Evolutionary conservation across 257 asterid species (phyloP).

Genomic region (Parsonsia alboflavescens): DNA sequence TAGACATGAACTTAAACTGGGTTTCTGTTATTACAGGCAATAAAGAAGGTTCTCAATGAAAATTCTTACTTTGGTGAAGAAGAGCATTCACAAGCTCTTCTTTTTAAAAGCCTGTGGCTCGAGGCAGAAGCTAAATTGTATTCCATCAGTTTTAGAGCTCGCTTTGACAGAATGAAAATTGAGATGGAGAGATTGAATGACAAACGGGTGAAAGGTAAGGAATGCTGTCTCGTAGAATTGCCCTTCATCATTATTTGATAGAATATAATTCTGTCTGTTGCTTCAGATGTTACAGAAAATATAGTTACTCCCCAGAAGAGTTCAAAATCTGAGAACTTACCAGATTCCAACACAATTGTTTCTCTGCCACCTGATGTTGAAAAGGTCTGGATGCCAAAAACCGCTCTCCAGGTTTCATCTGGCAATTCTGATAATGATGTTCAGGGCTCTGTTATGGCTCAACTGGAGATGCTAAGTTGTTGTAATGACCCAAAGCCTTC

Average conservation of each 20-base stretch:
- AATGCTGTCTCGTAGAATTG: slow-evolving; percentile 3
- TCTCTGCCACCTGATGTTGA: slow-evolving; percentile 16
- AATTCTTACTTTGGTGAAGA: slow-evolving; percentile 52
- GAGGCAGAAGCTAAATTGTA: slow-evolving; percentile 92
- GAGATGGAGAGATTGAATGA: slow-evolving; percentile 50
- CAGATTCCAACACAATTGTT: slow-evolving; percentile 18
- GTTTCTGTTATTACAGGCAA: slow-evolving; percentile 45
- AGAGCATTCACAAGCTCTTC: slow-evolving; percentile 53
- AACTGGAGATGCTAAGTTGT: slow-evolving; percentile 45
- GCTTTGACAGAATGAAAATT: slow-evolving; percentile 63
- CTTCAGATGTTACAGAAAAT: slow-evolving; percentile 26
- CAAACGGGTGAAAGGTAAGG: slow-evolving; percentile 49
- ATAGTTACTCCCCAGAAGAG: slow-evolving; percentile 19
- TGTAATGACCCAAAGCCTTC: slow-evolving; percentile 30
- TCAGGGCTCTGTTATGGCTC: slow-evolving; percentile 48
- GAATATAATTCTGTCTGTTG: slow-evolving; percentile 16
- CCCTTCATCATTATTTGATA: slow-evolving; percentile 1
- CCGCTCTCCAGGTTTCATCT: slow-evolving; percentile 19
- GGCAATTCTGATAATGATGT: slow-evolving; percentile 26
- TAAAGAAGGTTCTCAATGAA: slow-evolving; percentile 69
- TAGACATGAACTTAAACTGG: background rate
- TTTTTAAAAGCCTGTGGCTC: slow-evolving; percentile 85
- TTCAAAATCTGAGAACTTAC: slow-evolving; percentile 19
- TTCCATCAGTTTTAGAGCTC: slow-evolving; percentile 69
- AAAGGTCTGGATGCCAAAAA: slow-evolving; percentile 7